phyloP scores from a whole-genome alignment of 2,329 filamentous ascomycete species.

The Didymella keratinophila region DNA sequence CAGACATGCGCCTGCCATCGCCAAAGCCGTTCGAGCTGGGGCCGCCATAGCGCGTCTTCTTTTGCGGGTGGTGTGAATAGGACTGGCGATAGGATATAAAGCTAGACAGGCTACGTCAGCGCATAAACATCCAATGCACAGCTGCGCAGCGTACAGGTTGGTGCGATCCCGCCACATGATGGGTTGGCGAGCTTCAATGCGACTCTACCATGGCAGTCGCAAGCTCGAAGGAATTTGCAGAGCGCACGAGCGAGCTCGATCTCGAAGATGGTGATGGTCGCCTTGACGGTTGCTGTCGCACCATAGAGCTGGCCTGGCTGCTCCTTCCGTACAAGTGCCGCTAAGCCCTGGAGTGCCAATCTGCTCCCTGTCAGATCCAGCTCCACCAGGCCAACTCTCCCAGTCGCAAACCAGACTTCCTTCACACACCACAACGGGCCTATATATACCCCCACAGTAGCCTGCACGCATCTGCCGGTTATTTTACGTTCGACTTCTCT shows the following conservation, averaged over 20 bases:
- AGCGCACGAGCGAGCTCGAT: constrained; percentile 6
- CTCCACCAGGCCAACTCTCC: constrained; percentile 30
- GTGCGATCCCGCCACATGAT: constrained; percentile 98
- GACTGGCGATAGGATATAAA: constrained; percentile 99
- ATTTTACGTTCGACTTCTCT: constrained; percentile 3
- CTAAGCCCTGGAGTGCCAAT: constrained; percentile 21
- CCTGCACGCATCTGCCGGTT: constrained; percentile 21
- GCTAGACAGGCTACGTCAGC: constrained; percentile 61
- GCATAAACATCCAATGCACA: constrained; percentile 24
- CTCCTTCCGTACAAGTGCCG: constrained; percentile 19
- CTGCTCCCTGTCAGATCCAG: constrained; percentile 30
- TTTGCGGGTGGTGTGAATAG: constrained; percentile 91
- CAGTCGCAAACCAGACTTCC: constrained; percentile 39
- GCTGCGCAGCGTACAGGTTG: constrained; percentile 75
- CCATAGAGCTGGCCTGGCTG: constrained; percentile 11
- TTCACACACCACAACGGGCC: constrained; percentile 28
- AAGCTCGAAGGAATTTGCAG: constrained; percentile 9
- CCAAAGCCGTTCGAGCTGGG: constrained; percentile 64
- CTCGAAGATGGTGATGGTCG: constrained; percentile 9
- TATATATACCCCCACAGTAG: constrained; percentile 25
- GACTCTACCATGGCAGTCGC: constrained; percentile 43
- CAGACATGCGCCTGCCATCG: constrained; percentile 56
- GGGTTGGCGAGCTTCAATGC: constrained; percentile 37
- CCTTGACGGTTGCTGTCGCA: constrained; percentile 21
- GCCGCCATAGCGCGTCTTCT: constrained; percentile 72